These are phyloP conservation scores for Fusarium sp. DNA, from an alignment of 2,329 filamentous ascomycete species.

Conservation along the genomic window DNA sequence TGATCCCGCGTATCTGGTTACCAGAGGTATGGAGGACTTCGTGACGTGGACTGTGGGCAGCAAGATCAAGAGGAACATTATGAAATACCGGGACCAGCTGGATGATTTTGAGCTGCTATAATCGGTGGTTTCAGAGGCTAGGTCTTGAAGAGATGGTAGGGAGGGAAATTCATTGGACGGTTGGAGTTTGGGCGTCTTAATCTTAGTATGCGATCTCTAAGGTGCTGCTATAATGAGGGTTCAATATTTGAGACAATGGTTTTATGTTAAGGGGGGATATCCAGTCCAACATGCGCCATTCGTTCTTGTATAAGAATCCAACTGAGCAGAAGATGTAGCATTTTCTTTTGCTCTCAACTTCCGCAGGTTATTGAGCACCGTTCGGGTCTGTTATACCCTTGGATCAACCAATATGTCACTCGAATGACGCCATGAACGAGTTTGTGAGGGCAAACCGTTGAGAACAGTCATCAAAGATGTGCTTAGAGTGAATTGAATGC, in stretches of 20 bases:
- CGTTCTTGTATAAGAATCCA: not conserved
- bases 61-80: slow-evolving; percentile 96
- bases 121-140: slow-evolving; percentile 42
- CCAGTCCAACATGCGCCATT: not conserved
- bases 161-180: slow-evolving; percentile 19
- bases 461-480: too few relatives aligned
- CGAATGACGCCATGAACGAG: not conserved
- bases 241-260: slow-evolving; percentile 1
- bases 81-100: slow-evolving; percentile 93
- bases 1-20: slow-evolving; percentile 90
- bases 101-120: slow-evolving; percentile 94
- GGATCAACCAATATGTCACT: not conserved
- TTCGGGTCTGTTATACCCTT: not conserved
- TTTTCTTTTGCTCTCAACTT: not conserved
- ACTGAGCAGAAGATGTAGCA: not conserved
- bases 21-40: slow-evolving; percentile 92
- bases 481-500: too few relatives aligned
- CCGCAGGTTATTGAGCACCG: not conserved
- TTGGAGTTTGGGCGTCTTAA: slow-evolving; percentile 42
- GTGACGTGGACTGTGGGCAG: slow-evolving; percentile 96
- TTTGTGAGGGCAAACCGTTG: not conserved
- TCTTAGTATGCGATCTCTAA: slow-evolving; percentile 24
- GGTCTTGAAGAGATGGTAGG: not conserved
- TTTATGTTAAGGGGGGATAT: not conserved
- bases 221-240: not conserved